Evolutionary conservation across 108 stramenopile species (phyloP).

Genomic region (Parmales sp.): DNA sequence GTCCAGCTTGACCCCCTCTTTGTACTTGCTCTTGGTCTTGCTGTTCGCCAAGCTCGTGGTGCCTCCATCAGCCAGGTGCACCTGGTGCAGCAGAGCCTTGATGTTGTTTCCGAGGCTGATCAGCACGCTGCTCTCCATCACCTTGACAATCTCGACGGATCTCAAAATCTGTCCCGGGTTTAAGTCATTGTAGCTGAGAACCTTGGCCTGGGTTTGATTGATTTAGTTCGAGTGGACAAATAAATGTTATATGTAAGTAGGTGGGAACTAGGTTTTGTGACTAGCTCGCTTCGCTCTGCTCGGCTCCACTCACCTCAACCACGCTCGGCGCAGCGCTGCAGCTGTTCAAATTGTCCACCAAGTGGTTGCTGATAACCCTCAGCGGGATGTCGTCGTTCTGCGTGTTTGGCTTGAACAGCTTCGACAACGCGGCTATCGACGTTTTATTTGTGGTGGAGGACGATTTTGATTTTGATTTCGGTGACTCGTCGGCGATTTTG

Average conservation of each 20-base stretch:
- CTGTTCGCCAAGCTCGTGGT: neutral
- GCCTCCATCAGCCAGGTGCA: neutral
- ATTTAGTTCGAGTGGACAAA: slow-evolving; percentile 58
- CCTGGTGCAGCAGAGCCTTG: slow-evolving; percentile 6
- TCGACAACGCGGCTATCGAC: slow-evolving; percentile 49
- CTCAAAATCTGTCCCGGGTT: slow-evolving; percentile 24
- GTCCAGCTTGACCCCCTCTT: neutral
- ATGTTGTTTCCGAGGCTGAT: slow-evolving; percentile 54
- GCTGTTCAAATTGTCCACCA: slow-evolving; percentile 59
- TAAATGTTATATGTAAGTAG: too few relatives aligned
- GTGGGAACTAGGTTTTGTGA: too few relatives aligned
- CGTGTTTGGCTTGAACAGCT: slow-evolving; percentile 55
- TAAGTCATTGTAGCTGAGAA: slow-evolving; percentile 42
- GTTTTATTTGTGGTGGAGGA: slow-evolving; percentile 19
- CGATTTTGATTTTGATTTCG: slow-evolving; percentile 19
- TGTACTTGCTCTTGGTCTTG: neutral
- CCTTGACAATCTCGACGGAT: slow-evolving; percentile 25
- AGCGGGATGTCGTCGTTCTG: slow-evolving; percentile 56
- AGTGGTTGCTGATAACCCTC: slow-evolving; percentile 41
- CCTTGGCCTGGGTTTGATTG: slow-evolving; percentile 22
- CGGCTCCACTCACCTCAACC: too few relatives aligned
- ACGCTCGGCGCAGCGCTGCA: slow-evolving; percentile 52
- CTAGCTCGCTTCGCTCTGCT: too few relatives aligned
- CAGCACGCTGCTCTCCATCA: slow-evolving; percentile 22
- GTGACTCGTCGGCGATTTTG: slow-evolving; percentile 27